Evolutionary conservation across 305 asterid species (phyloP).

Genomic region (Euphrasia arctica): DNA sequence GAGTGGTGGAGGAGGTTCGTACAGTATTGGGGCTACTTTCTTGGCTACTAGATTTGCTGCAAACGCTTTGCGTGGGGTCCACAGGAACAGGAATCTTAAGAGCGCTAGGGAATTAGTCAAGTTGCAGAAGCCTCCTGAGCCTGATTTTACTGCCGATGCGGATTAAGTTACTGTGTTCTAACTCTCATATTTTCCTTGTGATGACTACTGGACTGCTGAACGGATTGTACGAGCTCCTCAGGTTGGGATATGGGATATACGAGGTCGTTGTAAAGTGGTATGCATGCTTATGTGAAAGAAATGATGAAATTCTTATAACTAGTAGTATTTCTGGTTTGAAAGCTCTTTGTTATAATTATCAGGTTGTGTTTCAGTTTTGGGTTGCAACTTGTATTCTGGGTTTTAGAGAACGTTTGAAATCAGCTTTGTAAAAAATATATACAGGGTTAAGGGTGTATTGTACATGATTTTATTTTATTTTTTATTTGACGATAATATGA

Average conservation of each 20-base stretch:
- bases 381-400: constrained; percentile 1
- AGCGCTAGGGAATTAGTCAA: constrained; percentile 88
- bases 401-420: too few species aligned
- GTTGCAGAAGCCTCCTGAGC: constrained; percentile 94
- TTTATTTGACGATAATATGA: too few species aligned
- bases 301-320: constrained; percentile 4
- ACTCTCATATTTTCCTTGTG: constrained; percentile 17
- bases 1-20: constrained; percentile 47
- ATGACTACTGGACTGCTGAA: not conserved
- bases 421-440: too few species aligned
- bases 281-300: constrained; percentile 13
- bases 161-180: constrained; percentile 40
- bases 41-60: constrained; percentile 94
- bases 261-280: constrained; percentile 16
- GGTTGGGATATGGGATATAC: constrained; percentile 7
- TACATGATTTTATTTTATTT: too few species aligned
- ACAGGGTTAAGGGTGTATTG: too few species aligned
- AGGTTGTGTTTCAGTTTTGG: not conserved
- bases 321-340: constrained; percentile 20
- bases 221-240: constrained; percentile 21
- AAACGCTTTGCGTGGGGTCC: constrained; percentile 90
- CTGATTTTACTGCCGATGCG: constrained; percentile 91
- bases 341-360: constrained; percentile 21
- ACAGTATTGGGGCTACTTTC: constrained; percentile 85
- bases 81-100: constrained; percentile 86